Conservation (phyloP, 768 basidiomycete species). For the Russula vinacea region DNA sequence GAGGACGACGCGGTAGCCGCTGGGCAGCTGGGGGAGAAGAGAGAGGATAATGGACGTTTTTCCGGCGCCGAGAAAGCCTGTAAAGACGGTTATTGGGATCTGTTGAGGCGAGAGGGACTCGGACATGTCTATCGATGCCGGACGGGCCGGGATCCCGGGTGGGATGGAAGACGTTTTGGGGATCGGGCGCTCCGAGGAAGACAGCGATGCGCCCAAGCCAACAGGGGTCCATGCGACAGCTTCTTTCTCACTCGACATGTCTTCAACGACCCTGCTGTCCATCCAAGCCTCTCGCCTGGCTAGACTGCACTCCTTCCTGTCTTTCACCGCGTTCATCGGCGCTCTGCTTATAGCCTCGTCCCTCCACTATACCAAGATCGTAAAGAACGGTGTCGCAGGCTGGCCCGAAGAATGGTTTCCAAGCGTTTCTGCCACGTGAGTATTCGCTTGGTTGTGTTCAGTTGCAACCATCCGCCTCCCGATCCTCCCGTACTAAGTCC, state of each 20-base stretch:
- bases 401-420: slow-evolving; percentile 92
- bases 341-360: slow-evolving; percentile 63
- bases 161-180: neutral
- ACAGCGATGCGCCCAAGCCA: neutral
- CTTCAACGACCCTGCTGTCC: slow-evolving; percentile 25
- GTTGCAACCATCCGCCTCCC: neutral
- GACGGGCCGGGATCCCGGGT: too few relatives aligned
- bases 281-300: slow-evolving; percentile 55
- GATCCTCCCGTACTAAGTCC: neutral
- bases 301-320: slow-evolving; percentile 61
- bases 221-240: neutral
- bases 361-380: slow-evolving; percentile 80
- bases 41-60: slow-evolving; percentile 82
- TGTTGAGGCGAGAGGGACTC: slow-evolving; percentile 17
- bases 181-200: neutral
- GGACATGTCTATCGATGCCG: neutral
- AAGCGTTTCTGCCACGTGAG: slow-evolving; percentile 81
- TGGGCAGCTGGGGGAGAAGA: slow-evolving; percentile 74
- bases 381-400: slow-evolving; percentile 77
- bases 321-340: slow-evolving; percentile 57
- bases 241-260: slow-evolving; percentile 4
- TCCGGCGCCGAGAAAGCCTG: slow-evolving; percentile 86
- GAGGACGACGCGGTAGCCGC: slow-evolving; percentile 83
- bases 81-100: slow-evolving; percentile 92
- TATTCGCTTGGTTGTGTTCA: slow-evolving; percentile 18